These are phyloP conservation scores for Inga oerstediana DNA, from an alignment of 306 rosid species.

Conservation along the genomic window DNA sequence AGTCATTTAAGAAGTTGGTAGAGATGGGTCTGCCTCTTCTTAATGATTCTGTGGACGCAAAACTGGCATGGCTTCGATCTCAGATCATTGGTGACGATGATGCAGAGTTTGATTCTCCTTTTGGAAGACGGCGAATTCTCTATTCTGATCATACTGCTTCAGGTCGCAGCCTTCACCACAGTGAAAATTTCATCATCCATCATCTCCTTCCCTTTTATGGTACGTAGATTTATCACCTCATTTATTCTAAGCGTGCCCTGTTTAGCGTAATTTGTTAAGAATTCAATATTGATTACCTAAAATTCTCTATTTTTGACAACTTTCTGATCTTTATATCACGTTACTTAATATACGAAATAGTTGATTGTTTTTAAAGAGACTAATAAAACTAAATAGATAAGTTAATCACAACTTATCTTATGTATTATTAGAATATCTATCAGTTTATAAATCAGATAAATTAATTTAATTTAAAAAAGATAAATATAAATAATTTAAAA, in stretches of 20 bases:
- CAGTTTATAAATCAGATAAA: too few species aligned
- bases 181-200: slow-evolving; percentile 59
- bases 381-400: too few species aligned
- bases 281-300: neutral
- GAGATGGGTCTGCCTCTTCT: slow-evolving; percentile 32
- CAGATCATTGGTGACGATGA: slow-evolving; percentile 59
- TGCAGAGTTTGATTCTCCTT: slow-evolving; percentile 58
- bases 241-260: neutral
- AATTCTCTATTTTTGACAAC: too few species aligned
- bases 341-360: too few species aligned
- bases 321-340: too few species aligned
- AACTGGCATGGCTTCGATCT: slow-evolving; percentile 60
- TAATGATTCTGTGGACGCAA: slow-evolving; percentile 33
- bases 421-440: too few species aligned
- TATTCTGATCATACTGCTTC: slow-evolving; percentile 96
- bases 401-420: too few species aligned
- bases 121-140: slow-evolving; percentile 57
- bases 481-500: too few species aligned
- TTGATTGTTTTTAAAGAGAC: too few species aligned
- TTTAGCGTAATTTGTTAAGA: too few species aligned
- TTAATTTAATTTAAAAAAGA: too few species aligned
- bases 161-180: slow-evolving; percentile 63
- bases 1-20: slow-evolving; percentile 35
- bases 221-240: slow-evolving; percentile 13
- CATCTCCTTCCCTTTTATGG: slow-evolving; percentile 88